Conservation (phyloP, 2,329 filamentous ascomycete genomes). For the Beauveria brongniartii region DNA sequence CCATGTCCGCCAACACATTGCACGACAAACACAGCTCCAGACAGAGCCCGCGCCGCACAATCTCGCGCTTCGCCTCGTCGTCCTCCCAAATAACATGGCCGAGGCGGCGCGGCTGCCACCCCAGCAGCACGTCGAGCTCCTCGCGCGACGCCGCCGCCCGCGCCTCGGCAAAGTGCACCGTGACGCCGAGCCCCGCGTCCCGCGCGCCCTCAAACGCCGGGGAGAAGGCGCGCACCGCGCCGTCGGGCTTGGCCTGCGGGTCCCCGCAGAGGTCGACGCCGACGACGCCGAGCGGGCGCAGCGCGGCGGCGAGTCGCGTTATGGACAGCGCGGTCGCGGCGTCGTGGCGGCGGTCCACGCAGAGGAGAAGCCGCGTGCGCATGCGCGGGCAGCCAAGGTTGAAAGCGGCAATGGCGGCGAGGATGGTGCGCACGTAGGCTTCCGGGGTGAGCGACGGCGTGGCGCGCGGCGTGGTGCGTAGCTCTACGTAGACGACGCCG, state of each 20-base stretch:
- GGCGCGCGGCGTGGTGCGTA: slow-evolving; percentile 69
- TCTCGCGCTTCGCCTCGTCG: slow-evolving; percentile 48
- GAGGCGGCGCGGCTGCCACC: slow-evolving; percentile 58
- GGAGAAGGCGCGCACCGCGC: slow-evolving; percentile 52
- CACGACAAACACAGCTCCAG: slow-evolving; percentile 74
- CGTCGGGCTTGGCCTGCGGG: slow-evolving; percentile 43
- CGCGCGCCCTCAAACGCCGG: slow-evolving; percentile 51
- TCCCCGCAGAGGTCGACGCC: slow-evolving; percentile 76
- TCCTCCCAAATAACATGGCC: slow-evolving; percentile 75
- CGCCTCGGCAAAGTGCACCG: slow-evolving; percentile 72
- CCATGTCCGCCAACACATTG: slow-evolving; percentile 71
- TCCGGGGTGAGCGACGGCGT: slow-evolving; percentile 51
- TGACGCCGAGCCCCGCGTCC: slow-evolving; percentile 49
- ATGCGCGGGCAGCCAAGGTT: slow-evolving; percentile 32
- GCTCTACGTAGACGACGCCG: slow-evolving; percentile 69
- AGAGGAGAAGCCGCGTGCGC: slow-evolving; percentile 61
- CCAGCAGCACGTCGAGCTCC: slow-evolving; percentile 58
- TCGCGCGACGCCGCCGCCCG: slow-evolving; percentile 40
- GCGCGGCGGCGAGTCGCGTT: slow-evolving; percentile 53
- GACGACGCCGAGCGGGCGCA: slow-evolving; percentile 50
- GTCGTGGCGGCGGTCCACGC: slow-evolving; percentile 61
- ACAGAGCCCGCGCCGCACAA: slow-evolving; percentile 44
- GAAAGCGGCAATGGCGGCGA: slow-evolving; percentile 52
- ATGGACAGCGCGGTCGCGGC: slow-evolving; percentile 52
- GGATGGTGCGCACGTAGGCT: slow-evolving; percentile 58